Percentiles rank a stretch among this genome's conserved stretches.
Conservation (phyloP, 2,329 filamentous ascomycete species). For the Grosmannia huntii region DNA sequence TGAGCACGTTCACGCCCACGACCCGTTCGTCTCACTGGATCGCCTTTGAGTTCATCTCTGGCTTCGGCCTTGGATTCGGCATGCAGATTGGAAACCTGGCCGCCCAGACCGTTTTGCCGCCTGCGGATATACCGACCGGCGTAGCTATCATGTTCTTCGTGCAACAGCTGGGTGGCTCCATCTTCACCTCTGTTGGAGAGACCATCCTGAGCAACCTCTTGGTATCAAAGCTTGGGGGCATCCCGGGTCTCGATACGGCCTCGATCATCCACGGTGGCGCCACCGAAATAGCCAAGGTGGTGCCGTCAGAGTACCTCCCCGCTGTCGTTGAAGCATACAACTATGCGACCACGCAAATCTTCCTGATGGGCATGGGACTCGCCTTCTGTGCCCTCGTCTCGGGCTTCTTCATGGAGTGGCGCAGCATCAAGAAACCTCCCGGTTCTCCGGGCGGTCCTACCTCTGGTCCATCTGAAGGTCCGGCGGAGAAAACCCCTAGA, state of each 20-base stretch:
- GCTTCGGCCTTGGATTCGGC: conserved; percentile 44
- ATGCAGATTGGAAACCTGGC: conserved; percentile 47
- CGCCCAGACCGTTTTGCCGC: conserved; percentile 38
- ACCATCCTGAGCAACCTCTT: conserved; percentile 37
- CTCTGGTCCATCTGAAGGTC: background rate
- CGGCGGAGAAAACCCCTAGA: background rate
- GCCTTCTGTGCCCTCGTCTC: conserved; percentile 42
- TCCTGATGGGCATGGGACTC: conserved; percentile 47
- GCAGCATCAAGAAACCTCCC: conserved; percentile 44
- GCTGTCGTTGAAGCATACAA: conserved; percentile 54
- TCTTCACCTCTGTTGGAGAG: conserved; percentile 45
- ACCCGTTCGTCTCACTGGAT: conserved; percentile 42
- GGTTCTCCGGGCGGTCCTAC: conserved; percentile 1
- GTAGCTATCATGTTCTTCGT: conserved; percentile 44
- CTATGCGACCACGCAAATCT: conserved; percentile 46
- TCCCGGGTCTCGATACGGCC: conserved; percentile 30
- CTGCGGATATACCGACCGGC: conserved; percentile 40
- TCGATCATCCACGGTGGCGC: conserved; percentile 35
- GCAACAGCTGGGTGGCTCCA: conserved; percentile 45
- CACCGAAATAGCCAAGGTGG: conserved; percentile 45
- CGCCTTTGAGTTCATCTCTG: conserved; percentile 44
- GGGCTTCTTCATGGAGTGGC: conserved; percentile 51
- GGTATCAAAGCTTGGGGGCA: conserved; percentile 21
- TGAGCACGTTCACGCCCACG: conserved; percentile 39
- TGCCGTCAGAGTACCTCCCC: conserved; percentile 34